Percentiles rank a stretch among this genome's conserved stretches.
phyloP scores from a whole-genome alignment of 306 rosid genomes.

The Purshia tridentata region DNA sequence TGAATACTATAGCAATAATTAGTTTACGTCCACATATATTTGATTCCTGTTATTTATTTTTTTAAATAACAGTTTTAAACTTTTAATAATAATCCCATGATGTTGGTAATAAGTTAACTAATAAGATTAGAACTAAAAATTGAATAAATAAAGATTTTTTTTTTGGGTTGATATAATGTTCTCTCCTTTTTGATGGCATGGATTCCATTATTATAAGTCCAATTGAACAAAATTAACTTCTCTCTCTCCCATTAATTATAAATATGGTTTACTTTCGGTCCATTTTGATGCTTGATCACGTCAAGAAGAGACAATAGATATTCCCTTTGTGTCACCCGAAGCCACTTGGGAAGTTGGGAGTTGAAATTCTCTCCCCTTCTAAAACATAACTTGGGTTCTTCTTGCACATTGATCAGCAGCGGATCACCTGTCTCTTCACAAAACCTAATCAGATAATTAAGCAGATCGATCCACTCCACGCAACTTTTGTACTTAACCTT shows the following conservation, averaged over 20 bases:
- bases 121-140: too few species aligned
- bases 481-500: conserved; percentile 9
- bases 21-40: too few species aligned
- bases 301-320: conserved; percentile 2
- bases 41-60: too few species aligned
- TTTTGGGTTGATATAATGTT: background rate
- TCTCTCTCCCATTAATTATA: too few species aligned
- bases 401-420: too few species aligned
- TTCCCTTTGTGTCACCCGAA: background rate
- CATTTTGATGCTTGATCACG: conserved; percentile 36
- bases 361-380: conserved; percentile 5
- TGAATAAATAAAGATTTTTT: too few species aligned
- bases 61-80: too few species aligned
- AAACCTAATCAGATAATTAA: background rate
- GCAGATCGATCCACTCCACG: background rate
- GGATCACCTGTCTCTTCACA: background rate
- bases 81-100: too few species aligned
- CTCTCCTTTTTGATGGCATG: background rate
- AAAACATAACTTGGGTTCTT: background rate
- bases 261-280: too few species aligned
- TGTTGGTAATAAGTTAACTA: too few species aligned
- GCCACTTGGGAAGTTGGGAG: background rate
- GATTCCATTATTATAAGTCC: background rate
- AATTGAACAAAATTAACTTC: background rate
- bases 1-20: too few species aligned